A percentile compares a stretch with the other conserved stretches of the same genome.
Evolutionary conservation across 805 yeast genomes (phyloP).

Genomic region (Suhomyces sp.): DNA sequence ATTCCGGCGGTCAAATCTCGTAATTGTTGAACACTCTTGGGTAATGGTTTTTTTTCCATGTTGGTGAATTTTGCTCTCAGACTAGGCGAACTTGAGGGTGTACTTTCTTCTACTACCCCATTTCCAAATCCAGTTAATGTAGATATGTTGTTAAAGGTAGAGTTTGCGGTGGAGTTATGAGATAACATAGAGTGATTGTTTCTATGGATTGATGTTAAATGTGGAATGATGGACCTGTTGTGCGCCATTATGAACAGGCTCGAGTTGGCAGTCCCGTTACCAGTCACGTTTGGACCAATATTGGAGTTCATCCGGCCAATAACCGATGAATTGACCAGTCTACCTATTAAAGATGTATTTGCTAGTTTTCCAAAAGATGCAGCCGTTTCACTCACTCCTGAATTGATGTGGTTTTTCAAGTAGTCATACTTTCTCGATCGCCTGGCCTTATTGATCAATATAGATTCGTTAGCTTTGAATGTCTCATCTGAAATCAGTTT

Average conservation of each 20-base stretch:
- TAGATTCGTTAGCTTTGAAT: slow-evolving; percentile 24
- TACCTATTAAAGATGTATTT: background rate
- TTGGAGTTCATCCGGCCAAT: background rate
- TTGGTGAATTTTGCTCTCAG: slow-evolving; percentile 1
- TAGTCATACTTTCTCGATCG: slow-evolving; percentile 30
- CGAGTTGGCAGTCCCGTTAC: background rate
- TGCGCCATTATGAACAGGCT: background rate
- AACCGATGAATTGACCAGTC: background rate
- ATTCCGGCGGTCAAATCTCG: slow-evolving; percentile 21
- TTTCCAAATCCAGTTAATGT: slow-evolving; percentile 35
- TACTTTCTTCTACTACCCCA: slow-evolving; percentile 39
- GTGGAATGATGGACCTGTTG: slow-evolving; percentile 13
- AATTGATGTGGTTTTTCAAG: slow-evolving; percentile 27
- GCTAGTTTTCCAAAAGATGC: background rate
- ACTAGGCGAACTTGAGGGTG: slow-evolving; percentile 33
- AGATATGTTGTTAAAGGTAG: slow-evolving; percentile 25
- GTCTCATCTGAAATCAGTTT: slow-evolving; percentile 3
- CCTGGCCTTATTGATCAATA: slow-evolving; percentile 28
- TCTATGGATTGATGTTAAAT: slow-evolving; percentile 10
- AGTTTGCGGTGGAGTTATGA: slow-evolving; percentile 19
- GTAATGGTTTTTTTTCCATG: slow-evolving; percentile 13
- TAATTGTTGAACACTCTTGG: slow-evolving; percentile 24
- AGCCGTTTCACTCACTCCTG: background rate
- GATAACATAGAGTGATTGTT: slow-evolving; percentile 10
- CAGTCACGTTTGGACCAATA: slow-evolving; percentile 1